These are phyloP conservation scores for Rhododendron mucronatum DNA, from an alignment of 148 eudicot species.

Conservation along the genomic window DNA sequence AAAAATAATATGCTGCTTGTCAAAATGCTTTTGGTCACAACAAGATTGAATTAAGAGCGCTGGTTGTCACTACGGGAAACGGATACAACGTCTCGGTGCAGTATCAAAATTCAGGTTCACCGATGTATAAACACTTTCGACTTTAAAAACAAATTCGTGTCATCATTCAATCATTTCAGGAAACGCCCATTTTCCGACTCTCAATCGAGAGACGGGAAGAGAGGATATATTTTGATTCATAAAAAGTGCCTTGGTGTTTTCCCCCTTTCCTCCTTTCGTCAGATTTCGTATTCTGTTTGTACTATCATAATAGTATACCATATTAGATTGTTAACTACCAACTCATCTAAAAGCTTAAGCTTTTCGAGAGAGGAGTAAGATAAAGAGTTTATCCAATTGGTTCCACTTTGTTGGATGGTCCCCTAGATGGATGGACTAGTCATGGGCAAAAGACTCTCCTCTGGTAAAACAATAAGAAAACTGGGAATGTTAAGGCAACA, in stretches of 20 bases:
- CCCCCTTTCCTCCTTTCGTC: background rate
- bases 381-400: slow-evolving; percentile 22
- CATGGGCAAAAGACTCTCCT: background rate
- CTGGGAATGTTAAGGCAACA: no score
- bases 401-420: slow-evolving; percentile 8
- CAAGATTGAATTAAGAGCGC: background rate
- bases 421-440: background rate
- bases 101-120: background rate
- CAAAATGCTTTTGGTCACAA: background rate
- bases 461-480: no score
- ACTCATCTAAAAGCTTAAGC: no score
- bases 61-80: background rate
- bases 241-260: background rate
- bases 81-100: background rate
- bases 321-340: no score
- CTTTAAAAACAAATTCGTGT: background rate
- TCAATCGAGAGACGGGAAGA: background rate
- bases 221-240: background rate
- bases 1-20: background rate
- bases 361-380: slow-evolving; percentile 2
- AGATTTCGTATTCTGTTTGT: no score
- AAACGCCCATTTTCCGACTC: background rate
- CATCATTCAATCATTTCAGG: background rate
- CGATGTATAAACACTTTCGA: background rate
- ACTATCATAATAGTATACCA: slow-evolving; percentile 4